Base-by-base conservation (phyloP, 2,329 filamentous ascomycete genomes). In the Neonectria punicea region DNA sequence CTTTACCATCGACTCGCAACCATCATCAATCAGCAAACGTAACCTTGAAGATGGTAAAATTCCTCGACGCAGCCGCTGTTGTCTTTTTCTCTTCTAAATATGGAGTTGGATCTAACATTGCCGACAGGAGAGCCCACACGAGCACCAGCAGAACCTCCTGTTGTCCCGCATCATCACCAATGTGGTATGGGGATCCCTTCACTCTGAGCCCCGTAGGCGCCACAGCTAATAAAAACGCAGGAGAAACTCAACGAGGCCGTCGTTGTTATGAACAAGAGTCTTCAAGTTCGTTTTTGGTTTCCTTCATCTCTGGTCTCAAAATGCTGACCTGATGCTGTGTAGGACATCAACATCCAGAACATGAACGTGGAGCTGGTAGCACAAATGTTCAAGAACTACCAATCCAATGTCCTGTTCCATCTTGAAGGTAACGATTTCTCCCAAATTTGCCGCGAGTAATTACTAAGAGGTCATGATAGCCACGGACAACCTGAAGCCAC, bases 371-470 rank as follows among this genome's bases (percentile, higher is more conserved):
- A 98, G 82, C 87, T 98, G 3, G 96, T 98, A 5, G 94, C 95
- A 1, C 95, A 98, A 78, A 99, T 99, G 96, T 99, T 98, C 85
- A 98, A 98, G 84, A 99, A 98, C 81, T 99, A 99, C 79, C 94
- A 98, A 79, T 97, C 94, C 11, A 99, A 98, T 74, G 95, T 98
- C 14, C 83, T 98, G 6, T 98, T 99, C 79, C 96, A 99, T 75
- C 86, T 99, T 6, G 96, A 98, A 89, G 96, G 96, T 97, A 84
- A 70, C 78, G 55, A 41, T 46, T 28, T 16, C 36, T 18, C 13
- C 1, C 20, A 22, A 18, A 53, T 13, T 14, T 18, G 9, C 7
- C 6, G 49, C 58, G 14, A 20, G 2, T 6, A 20, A 20, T 11
- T 54, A 43, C 36, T 16, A 58, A 61, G 34, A 46, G 60, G 62